Conservation (phyloP, 2,329 filamentous ascomycete species). For the Trichoderma sp. region DNA sequence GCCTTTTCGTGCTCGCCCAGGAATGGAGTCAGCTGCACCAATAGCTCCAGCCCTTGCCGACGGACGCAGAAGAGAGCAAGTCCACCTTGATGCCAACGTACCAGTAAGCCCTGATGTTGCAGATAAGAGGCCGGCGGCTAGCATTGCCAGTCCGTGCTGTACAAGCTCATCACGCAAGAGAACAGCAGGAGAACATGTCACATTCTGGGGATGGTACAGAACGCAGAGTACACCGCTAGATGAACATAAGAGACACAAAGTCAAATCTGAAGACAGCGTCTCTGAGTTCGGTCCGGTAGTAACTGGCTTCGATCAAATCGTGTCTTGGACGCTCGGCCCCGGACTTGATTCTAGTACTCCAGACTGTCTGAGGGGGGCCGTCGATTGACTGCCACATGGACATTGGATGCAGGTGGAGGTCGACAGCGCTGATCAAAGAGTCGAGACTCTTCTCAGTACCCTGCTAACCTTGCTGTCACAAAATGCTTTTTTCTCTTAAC, state of each 20-base stretch:
- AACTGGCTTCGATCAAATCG: not conserved
- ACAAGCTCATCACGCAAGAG: constrained; percentile 4
- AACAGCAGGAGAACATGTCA: not conserved
- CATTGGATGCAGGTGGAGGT: constrained; percentile 9
- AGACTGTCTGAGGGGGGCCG: not conserved
- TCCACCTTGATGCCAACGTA: not conserved
- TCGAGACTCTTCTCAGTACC: constrained; percentile 4
- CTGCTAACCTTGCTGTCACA: not conserved
- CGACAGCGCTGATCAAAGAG: constrained; percentile 22
- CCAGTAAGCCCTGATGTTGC: constrained; percentile 23
- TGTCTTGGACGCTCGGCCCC: not conserved
- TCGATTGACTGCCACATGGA: constrained; percentile 14
- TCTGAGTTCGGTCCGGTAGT: constrained; percentile 15
- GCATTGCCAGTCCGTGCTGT: not conserved
- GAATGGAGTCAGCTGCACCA: constrained; percentile 25
- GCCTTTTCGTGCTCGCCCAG: constrained; percentile 21
- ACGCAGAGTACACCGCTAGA: constrained; percentile 18
- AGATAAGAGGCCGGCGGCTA: constrained; percentile 23
- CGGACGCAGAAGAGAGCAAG: not conserved
- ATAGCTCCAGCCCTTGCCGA: constrained; percentile 3
- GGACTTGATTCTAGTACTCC: not conserved
- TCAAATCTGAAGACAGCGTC: constrained; percentile 19
- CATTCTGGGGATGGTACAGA: not conserved
- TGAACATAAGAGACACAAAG: constrained; percentile 8
- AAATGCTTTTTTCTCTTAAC: not conserved